Evolutionary conservation across 2,329 filamentous ascomycete genomes (phyloP), one percentile per base, ranked within the genome.

Genomic region (Shiraia sp.): DNA sequence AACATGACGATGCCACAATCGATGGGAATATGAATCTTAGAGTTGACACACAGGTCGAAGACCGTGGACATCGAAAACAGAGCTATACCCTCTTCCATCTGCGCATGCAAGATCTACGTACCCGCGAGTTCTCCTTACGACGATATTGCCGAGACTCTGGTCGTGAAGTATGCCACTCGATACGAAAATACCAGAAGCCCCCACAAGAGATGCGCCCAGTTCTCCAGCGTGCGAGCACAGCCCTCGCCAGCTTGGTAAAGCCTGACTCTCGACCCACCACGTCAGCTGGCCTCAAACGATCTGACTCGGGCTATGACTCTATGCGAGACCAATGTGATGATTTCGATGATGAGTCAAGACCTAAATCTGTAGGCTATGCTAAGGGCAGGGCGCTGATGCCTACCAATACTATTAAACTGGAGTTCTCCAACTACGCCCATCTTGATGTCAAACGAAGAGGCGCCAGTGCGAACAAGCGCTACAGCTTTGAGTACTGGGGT

Each of bases 1-100:
- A 87, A 19, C 92, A 97, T 65, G 93, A 97, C 65, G 90, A 96
- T 70, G 83, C 88, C 34, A 93, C 90, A 0, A 72, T 85, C 3
- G 92, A 99, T 66, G 92, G 92, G 25, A 96, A 96, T 75, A 95
- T 96, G 90, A 97, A 97, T 66, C 78, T 99, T 42, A 85, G 91
- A 23, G 79, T 97, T 44, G 91, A 96, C 65, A 92, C 89, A 5
- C 76, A 87, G 49, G 80, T 88, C 32, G 71, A 74, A 17, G 72
- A 75, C 17, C 78, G 79, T 17, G 79, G 80, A 28, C 76, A 78
- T 29, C 72, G 73, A 37, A 80, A 80, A 51, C 80, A 83, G 49
- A 82, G 83, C 55, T 81, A 87, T 58, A 88, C 84, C 4, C 83
- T 99, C 33, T 97, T 96, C 72, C 92, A 99, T 69, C 77, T 97